Evolutionary conservation across 371 early-diverging fungal species (phyloP), one percentile per base, ranked within the genome.

Genomic region (Basidiobolus meristosporus): DNA sequence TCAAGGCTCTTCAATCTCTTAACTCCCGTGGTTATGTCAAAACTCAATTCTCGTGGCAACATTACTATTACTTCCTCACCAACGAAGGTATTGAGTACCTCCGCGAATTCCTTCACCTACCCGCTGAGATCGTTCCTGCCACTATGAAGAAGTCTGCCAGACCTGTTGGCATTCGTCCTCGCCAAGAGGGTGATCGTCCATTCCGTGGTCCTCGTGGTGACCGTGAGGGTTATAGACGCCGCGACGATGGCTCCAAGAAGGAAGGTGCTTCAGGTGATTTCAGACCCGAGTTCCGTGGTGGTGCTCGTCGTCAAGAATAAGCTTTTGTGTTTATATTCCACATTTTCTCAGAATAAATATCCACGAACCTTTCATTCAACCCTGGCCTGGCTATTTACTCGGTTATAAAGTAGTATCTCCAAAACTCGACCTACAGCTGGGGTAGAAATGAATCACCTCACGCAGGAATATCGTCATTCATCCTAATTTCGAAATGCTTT

Each of bases 1-100:
- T 97, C 78, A 98, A 96, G 82, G 82, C 91, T 45, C 73, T 95
- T 58, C 95, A 92, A 76, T n/a, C n/a, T n/a, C n/a, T n/a, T n/a
- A n/a, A n/a, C n/a, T n/a, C n/a, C n/a, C n/a, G n/a, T n/a, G n/a
- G n/a, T n/a, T n/a, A n/a, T n/a, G n/a, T n/a, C n/a, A n/a, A n/a
- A n/a, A n/a, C n/a, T n/a, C n/a, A n/a, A n/a, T n/a, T n/a, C n/a
- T n/a, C n/a, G n/a, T n/a, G n/a, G n/a, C n/a, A n/a, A n/a, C n/a
- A n/a, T n/a, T 97, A 86, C 71, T 98, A 98, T 84, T 98, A 96
- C 76, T 86, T 81, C 60, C 73, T 98, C 54, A 97, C 93, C 61
- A 79, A 90, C 59, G 85, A 82, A 66, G 98, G 98, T 68, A 90
- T 97, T 57, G 88, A 83, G 59, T 92, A 91, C 70, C 77, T 97